Percentiles rank a stretch among this genome's conserved stretches.
phyloP scores from a whole-genome alignment of 208 protist species.

The Wallacemonas sp. region DNA sequence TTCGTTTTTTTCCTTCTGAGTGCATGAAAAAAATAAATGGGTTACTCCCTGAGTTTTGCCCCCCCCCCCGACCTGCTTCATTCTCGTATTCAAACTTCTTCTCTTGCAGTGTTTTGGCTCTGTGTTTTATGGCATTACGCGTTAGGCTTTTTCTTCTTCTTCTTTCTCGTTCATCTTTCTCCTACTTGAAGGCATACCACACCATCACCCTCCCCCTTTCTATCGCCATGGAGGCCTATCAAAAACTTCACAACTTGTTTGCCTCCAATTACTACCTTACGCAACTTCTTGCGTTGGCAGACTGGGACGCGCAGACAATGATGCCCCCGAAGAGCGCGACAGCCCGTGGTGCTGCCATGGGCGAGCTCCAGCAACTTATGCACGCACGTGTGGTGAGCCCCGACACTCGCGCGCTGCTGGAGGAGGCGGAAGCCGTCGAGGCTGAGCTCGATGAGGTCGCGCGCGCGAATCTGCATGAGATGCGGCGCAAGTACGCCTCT shows the following conservation, averaged over 20 bases:
- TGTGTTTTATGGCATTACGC: not conserved
- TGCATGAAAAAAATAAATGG: too few relatives aligned
- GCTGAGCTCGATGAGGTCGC: conserved; percentile 25
- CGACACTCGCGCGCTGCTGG: conserved; percentile 14
- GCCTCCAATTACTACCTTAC: conserved; percentile 35
- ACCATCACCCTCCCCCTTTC: too few relatives aligned
- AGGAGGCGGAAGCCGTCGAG: conserved; percentile 18
- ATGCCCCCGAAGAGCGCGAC: conserved; percentile 50
- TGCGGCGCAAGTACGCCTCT: conserved; percentile 16
- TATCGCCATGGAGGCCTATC: conserved; percentile 77
- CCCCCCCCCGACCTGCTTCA: too few relatives aligned
- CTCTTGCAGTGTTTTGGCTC: too few relatives aligned
- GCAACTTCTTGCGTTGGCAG: conserved; percentile 29
- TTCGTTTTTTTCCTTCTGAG: too few relatives aligned
- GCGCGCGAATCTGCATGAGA: conserved; percentile 40
- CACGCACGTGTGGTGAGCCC: conserved; percentile 32
- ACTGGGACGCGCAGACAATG: conserved; percentile 45
- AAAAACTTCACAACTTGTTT: conserved; percentile 39
- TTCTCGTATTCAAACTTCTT: too few relatives aligned
- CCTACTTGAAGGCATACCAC: too few relatives aligned
- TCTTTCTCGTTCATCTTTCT: conserved; percentile 5
- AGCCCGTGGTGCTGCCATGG: conserved; percentile 37
- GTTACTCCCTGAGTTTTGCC: too few relatives aligned
- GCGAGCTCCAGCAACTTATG: conserved; percentile 25
- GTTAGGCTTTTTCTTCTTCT: not conserved